Percentiles rank a stretch among this genome's conserved stretches.
Evolutionary conservation across 2,329 filamentous ascomycete species (phyloP).

Genomic region (Claviceps humidiphila): DNA sequence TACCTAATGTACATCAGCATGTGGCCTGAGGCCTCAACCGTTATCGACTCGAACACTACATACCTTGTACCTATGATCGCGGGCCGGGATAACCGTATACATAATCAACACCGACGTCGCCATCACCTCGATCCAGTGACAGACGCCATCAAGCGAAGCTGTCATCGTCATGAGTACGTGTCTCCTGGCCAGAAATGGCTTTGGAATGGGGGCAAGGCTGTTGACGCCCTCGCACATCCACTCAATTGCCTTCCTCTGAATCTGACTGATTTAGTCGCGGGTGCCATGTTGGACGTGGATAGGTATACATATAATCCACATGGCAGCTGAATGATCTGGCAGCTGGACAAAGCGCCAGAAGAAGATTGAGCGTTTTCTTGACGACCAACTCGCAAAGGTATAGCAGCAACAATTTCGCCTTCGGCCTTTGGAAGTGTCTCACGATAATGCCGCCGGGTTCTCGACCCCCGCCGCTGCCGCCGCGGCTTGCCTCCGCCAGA

Average conservation of each 20-base stretch:
- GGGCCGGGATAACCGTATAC: not conserved
- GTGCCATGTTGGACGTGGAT: not conserved
- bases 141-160: too few species aligned
- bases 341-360: not conserved
- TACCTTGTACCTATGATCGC: too few species aligned
- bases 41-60: too few species aligned
- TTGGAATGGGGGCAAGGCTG: not conserved
- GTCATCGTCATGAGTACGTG: not conserved
- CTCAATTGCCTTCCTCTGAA: not conserved
- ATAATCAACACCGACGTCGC: not conserved
- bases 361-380: not conserved
- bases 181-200: not conserved
- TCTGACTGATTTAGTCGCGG: not conserved
- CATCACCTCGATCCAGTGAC: not conserved
- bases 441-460: not conserved
- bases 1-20: too few species aligned
- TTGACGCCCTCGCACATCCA: not conserved
- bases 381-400: not conserved
- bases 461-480: not conserved
- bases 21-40: too few species aligned
- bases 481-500: not conserved
- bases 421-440: not conserved
- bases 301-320: not conserved
- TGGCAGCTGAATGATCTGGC: not conserved
- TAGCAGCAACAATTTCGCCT: not conserved